A percentile compares a stretch with the other conserved stretches of the same genome.
Evolutionary conservation across 2,329 filamentous ascomycete species (phyloP).

Genomic region (Aspergillus alliaceus): DNA sequence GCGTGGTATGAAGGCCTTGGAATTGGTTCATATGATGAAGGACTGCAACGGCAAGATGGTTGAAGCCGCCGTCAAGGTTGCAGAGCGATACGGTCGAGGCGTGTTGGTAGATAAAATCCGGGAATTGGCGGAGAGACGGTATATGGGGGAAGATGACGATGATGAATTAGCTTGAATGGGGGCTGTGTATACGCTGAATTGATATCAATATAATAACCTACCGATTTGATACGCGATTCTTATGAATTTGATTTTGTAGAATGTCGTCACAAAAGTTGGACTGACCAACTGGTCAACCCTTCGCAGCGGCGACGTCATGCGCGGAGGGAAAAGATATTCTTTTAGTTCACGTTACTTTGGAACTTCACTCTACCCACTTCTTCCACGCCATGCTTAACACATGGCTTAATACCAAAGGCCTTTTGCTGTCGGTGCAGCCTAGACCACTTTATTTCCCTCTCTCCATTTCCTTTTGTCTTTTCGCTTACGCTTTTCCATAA

Average conservation of each 20-base stretch:
- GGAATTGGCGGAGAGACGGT: conserved; percentile 72
- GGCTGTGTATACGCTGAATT: neutral
- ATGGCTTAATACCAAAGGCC: conserved; percentile 8
- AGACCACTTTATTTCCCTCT: too few relatives aligned
- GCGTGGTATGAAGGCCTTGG: conserved; percentile 88
- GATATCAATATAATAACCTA: neutral
- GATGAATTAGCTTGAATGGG: conserved; percentile 43
- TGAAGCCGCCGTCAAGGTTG: conserved; percentile 86
- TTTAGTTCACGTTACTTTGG: too few relatives aligned
- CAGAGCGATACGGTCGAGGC: conserved; percentile 75
- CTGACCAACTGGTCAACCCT: neutral
- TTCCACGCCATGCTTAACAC: too few relatives aligned
- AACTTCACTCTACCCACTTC: too few relatives aligned
- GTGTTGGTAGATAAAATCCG: conserved; percentile 88
- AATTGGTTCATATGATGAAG: conserved; percentile 82
- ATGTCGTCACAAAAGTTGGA: too few relatives aligned
- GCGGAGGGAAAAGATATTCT: neutral
- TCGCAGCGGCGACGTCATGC: neutral
- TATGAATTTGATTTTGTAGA: too few relatives aligned
- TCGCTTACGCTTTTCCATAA: too few relatives aligned
- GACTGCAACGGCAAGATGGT: conserved; percentile 86
- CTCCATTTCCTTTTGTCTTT: too few relatives aligned
- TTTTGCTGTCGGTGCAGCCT: too few relatives aligned
- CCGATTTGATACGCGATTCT: neutral
- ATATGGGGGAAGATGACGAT: conserved; percentile 61